Percentiles rank a stretch among this genome's conserved stretches.
These are phyloP conservation scores for Pulveroboletus sp. DNA, from an alignment of 768 basidiomycete genomes.

Conservation along the genomic window DNA sequence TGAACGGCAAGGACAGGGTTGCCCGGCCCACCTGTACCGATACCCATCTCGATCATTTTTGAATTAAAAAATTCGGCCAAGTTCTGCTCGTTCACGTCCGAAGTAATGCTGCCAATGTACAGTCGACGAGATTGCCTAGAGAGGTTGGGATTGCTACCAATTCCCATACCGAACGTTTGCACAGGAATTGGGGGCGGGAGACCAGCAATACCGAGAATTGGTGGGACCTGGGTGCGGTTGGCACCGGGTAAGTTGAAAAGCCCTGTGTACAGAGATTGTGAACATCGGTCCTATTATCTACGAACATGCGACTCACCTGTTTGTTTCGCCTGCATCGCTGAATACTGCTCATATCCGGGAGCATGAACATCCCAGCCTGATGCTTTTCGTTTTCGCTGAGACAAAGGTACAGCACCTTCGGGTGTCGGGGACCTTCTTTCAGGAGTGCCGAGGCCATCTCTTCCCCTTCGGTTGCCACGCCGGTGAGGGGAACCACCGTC, in stretches of 20 bases:
- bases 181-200: conserved; percentile 82
- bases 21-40: conserved; percentile 80
- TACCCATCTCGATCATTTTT: conserved; percentile 91
- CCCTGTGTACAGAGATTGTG: conserved; percentile 45
- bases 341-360: conserved; percentile 92
- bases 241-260: conserved; percentile 96
- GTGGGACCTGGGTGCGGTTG: conserved; percentile 84
- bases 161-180: conserved; percentile 83
- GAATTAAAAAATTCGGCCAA: conserved; percentile 92
- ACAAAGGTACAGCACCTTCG: conserved; percentile 74
- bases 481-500: conserved; percentile 38
- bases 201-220: conserved; percentile 78
- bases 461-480: conserved; percentile 46
- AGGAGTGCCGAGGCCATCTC: conserved; percentile 58
- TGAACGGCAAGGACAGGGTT: conserved; percentile 93
- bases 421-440: conserved; percentile 90
- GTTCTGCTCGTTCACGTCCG: conserved; percentile 91
- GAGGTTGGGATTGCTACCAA: conserved; percentile 83
- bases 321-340: conserved; percentile 96
- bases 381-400: conserved; percentile 83
- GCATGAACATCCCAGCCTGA: conserved; percentile 98
- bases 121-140: conserved; percentile 92
- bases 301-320: conserved; percentile 58
- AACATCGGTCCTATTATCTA: conserved; percentile 1
- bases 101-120: conserved; percentile 96